These are phyloP conservation scores for Pseudogymnoascus sp. DNA, from an alignment of 2,329 filamentous ascomycete genomes.

Conservation along the genomic window DNA sequence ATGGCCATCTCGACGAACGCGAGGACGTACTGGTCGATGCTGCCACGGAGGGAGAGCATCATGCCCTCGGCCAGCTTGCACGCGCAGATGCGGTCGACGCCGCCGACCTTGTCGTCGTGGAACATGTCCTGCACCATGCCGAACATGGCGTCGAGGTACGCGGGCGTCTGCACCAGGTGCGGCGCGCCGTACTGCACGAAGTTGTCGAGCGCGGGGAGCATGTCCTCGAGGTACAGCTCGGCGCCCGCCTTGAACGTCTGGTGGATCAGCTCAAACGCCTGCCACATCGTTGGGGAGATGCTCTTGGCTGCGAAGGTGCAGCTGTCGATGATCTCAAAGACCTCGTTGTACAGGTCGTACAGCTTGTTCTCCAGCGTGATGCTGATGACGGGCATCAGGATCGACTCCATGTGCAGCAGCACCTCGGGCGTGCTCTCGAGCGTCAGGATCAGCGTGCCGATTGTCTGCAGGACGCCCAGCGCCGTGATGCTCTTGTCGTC, in stretches of 20 bases:
- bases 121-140: constrained; percentile 97
- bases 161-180: constrained; percentile 72
- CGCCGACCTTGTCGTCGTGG: constrained; percentile 81
- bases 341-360: constrained; percentile 94
- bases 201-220: constrained; percentile 96
- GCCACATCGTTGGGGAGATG: constrained; percentile 97
- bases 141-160: constrained; percentile 81
- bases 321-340: constrained; percentile 98
- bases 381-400: constrained; percentile 93
- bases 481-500: constrained; percentile 99
- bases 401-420: constrained; percentile 84
- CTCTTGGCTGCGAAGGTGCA: constrained; percentile 96
- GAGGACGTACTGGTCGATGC: constrained; percentile 80
- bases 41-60: constrained; percentile 87
- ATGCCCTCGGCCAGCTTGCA: constrained; percentile 96
- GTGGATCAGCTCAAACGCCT: constrained; percentile 94
- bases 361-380: constrained; percentile 97
- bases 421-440: constrained; percentile 96
- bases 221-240: constrained; percentile 95
- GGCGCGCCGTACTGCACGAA: constrained; percentile 88
- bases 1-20: constrained; percentile 86
- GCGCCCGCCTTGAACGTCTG: constrained; percentile 95
- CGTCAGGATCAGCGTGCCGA: constrained; percentile 92
- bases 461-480: constrained; percentile 91
- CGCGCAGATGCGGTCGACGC: constrained; percentile 90